phyloP scores from a whole-genome alignment of 331 rosid genomes.

The Acacia concinna region DNA sequence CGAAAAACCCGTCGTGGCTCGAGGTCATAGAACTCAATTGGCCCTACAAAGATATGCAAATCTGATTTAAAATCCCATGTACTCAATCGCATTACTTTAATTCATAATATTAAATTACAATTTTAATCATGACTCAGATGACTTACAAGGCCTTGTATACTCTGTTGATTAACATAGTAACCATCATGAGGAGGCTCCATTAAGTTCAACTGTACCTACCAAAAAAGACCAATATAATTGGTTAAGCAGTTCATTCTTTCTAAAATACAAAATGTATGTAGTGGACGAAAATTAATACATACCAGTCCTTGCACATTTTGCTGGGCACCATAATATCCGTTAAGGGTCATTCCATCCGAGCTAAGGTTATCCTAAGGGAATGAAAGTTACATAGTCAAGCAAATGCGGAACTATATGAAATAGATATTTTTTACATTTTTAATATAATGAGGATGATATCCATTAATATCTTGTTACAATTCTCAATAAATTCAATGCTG shows the following conservation, averaged over 20 bases:
- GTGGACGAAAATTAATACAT: slow-evolving; percentile 18
- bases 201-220: slow-evolving; percentile 54
- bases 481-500: slow-evolving; percentile 25
- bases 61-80: slow-evolving; percentile 23
- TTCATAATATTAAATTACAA: not conserved
- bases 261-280: not conserved
- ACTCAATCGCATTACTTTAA: not conserved
- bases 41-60: slow-evolving; percentile 42
- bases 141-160: slow-evolving; percentile 53
- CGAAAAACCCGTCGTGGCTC: slow-evolving; percentile 43
- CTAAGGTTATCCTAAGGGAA: slow-evolving; percentile 49
- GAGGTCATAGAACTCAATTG: slow-evolving; percentile 54
- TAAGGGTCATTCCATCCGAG: slow-evolving; percentile 47
- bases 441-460: not conserved
- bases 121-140: slow-evolving; percentile 20
- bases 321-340: slow-evolving; percentile 55
- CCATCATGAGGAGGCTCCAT: slow-evolving; percentile 64
- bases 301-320: slow-evolving; percentile 64
- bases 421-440: not conserved
- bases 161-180: slow-evolving; percentile 53
- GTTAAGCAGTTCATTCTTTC: slow-evolving; percentile 16
- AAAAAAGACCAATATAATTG: slow-evolving; percentile 13
- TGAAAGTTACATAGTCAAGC: slow-evolving; percentile 9
- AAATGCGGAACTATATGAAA: not conserved
- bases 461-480: not conserved